Evolutionary conservation across 2,329 filamentous ascomycete species (phyloP), one percentile per base, ranked within the genome.

Genomic region (Furcasterigmium sp.): DNA sequence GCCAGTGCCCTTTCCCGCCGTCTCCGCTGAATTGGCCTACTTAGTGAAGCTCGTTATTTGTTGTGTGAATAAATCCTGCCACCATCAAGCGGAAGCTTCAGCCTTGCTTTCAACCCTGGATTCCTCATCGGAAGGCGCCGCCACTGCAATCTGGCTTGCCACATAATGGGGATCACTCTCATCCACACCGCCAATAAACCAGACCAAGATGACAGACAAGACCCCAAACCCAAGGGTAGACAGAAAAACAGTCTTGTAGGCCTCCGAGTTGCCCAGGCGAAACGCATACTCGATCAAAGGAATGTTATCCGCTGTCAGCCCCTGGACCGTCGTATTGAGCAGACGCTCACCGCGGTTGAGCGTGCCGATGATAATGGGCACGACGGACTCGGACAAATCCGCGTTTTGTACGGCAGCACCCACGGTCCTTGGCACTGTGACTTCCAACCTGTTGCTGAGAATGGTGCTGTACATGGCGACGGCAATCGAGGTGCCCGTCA

Each of bases 381-480:
- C 58, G 20, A 59, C 63, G 3, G 56, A 48, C 6, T 55, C 40
- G 3, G 65, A 65, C 8, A 69, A 54, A 6, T 67, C 66, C 5
- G 65, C 65, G 8, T 50, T 52, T n/a, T 64, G 46, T 0, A 62
- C 55, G 6, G 63, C 62, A 3, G 56, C 50, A 2, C 57, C 54
- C 1, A 67, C 61, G 13, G 56, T 49, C 8, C 44, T 52, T 1
- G 58, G 52, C 36, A 65, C 55, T 9, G 56, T 61, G 8, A 52
- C 39, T 2, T 52, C 43, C 17, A 65, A 53, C 17, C 62, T 57
- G 43, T 62, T 63, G 29, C 47, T 57, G 17, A 66, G 53, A 10
- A 62, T 56, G 13, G 58, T 57, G 9, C 51, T 56, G 50, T 65
- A 66, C 15, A 66, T 51, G 2, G 62, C 61, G 14, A 56, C 49